A percentile compares a stretch with the other conserved stretches of the same genome.
Conservation (phyloP, 192 early-diverging fungal genomes). For the Chytriomyces sp. region DNA sequence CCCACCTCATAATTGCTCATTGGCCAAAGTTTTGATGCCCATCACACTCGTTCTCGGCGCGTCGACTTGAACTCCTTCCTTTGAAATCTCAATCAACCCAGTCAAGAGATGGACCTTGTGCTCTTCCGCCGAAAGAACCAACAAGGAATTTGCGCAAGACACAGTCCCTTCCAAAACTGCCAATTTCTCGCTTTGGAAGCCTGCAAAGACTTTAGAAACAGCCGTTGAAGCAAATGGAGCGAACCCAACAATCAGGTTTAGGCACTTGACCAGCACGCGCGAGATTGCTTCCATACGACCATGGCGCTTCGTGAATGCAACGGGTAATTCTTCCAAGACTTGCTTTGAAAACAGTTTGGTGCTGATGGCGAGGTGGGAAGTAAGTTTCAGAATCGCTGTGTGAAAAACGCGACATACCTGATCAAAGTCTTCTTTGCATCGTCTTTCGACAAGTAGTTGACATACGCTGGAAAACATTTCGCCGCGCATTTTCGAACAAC, state of each 20-base stretch:
- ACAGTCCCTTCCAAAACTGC: slow-evolving; percentile 16
- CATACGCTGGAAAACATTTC: slow-evolving; percentile 65
- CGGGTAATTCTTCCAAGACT: slow-evolving; percentile 7
- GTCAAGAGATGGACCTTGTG: background rate
- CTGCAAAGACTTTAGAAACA: slow-evolving; percentile 2
- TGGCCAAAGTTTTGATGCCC: slow-evolving; percentile 52
- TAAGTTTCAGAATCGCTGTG: slow-evolving; percentile 14
- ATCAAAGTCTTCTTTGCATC: slow-evolving; percentile 55
- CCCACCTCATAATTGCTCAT: no score
- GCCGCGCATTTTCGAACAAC: slow-evolving; percentile 58
- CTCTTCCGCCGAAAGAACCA: background rate
- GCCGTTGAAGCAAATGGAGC: background rate
- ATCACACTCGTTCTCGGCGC: slow-evolving; percentile 47
- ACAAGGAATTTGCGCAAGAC: background rate
- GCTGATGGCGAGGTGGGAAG: no score
- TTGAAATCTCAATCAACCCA: background rate
- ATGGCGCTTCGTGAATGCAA: slow-evolving; percentile 19
- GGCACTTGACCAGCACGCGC: slow-evolving; percentile 15
- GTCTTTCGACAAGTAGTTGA: slow-evolving; percentile 56
- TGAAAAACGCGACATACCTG: slow-evolving; percentile 37
- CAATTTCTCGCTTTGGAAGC: slow-evolving; percentile 12
- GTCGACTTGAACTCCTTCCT: slow-evolving; percentile 37
- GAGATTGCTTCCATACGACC: slow-evolving; percentile 15
- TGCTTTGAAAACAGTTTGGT: slow-evolving; percentile 10
- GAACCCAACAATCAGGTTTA: background rate